A percentile compares a stretch with the other conserved stretches of the same genome.
Conservation (phyloP, 371 early-diverging fungal genomes). For the Mucor circinelloides region DNA sequence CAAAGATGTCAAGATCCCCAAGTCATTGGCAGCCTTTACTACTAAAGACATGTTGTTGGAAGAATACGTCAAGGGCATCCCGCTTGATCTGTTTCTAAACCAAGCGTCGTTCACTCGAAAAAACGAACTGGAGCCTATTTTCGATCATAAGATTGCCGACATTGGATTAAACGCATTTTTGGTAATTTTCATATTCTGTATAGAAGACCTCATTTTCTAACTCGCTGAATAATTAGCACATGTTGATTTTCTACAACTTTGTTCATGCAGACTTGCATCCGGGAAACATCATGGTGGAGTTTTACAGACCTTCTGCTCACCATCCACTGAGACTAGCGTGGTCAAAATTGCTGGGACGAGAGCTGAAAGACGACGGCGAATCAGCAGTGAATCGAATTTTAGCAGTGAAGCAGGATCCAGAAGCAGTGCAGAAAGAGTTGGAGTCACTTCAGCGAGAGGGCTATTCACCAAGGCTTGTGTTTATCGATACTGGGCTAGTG, state of each 20-base stretch:
- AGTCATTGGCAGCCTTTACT: constrained; percentile 61
- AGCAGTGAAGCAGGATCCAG: constrained; percentile 35
- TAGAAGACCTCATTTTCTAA: background rate
- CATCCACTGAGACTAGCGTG: constrained; percentile 57
- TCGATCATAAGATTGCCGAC: constrained; percentile 74
- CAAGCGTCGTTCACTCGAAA: constrained; percentile 34
- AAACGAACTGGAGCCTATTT: constrained; percentile 38
- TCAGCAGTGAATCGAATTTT: constrained; percentile 36
- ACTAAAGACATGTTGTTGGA: constrained; percentile 82
- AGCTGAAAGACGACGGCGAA: constrained; percentile 48
- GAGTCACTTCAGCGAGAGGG: constrained; percentile 62
- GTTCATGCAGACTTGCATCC: constrained; percentile 95
- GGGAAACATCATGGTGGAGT: constrained; percentile 91
- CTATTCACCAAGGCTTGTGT: constrained; percentile 76
- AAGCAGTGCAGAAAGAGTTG: constrained; percentile 55
- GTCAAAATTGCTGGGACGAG: constrained; percentile 37
- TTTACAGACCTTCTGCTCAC: constrained; percentile 69
- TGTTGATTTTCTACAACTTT: constrained; percentile 92
- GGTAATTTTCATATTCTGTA: constrained; percentile 25
- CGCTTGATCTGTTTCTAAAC: constrained; percentile 73
- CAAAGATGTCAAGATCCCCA: constrained; percentile 69
- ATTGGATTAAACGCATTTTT: constrained; percentile 61
- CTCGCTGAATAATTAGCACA: constrained; percentile 53
- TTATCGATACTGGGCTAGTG: constrained; percentile 92
- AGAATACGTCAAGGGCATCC: constrained; percentile 78